These are phyloP conservation scores for Annulohypoxylon stygium DNA, from an alignment of 495 filamentous ascomycete genomes.

Conservation along the genomic window DNA sequence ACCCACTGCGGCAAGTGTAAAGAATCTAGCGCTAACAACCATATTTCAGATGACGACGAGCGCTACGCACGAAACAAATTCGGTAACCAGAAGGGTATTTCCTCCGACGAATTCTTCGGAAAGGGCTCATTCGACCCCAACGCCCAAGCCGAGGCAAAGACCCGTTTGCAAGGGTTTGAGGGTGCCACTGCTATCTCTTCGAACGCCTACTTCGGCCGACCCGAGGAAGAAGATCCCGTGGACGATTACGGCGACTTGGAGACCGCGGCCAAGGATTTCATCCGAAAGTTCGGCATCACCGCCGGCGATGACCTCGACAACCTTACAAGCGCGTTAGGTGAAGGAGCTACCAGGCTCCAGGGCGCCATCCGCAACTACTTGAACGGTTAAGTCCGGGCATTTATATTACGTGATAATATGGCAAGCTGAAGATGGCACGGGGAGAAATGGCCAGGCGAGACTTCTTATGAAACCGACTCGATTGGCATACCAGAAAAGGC, in stretches of 20 bases:
- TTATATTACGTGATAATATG: not conserved
- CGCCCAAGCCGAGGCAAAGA: conserved; percentile 86
- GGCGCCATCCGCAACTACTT: conserved; percentile 91
- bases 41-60: conserved; percentile 72
- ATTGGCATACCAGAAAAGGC: conserved; percentile 6
- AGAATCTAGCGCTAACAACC: conserved; percentile 35
- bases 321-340: conserved; percentile 81
- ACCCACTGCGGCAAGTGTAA: conserved; percentile 2
- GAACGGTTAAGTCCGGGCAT: conserved; percentile 57
- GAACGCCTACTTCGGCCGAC: conserved; percentile 95
- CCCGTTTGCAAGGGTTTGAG: conserved; percentile 89
- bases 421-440: not conserved
- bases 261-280: conserved; percentile 91
- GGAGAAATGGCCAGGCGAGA: not conserved
- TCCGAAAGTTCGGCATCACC: conserved; percentile 93
- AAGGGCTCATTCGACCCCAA: conserved; percentile 85
- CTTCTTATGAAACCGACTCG: not conserved
- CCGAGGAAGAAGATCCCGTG: conserved; percentile 74
- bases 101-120: conserved; percentile 97
- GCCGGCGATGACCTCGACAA: conserved; percentile 96
- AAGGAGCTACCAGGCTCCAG: conserved; percentile 86
- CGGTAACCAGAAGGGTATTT: conserved; percentile 93
- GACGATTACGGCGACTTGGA: conserved; percentile 91
- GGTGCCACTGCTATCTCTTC: conserved; percentile 92
- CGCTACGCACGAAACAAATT: conserved; percentile 85